These are phyloP conservation scores for Fusarium irregulare DNA, from an alignment of 2,329 filamentous ascomycete species.

Conservation along the genomic window DNA sequence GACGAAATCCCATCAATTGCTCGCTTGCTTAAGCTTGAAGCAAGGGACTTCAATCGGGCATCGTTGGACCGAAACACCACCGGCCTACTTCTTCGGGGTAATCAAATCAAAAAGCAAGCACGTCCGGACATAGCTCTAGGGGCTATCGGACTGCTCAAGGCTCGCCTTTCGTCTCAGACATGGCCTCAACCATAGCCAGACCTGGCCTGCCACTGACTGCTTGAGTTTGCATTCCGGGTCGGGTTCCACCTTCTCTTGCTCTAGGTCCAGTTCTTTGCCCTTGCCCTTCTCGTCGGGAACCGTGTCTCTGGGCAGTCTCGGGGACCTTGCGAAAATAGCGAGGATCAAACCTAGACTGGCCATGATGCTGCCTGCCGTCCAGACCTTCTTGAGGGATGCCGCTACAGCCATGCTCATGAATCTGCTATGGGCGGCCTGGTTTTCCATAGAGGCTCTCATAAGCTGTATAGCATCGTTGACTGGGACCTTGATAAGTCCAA, in stretches of 20 bases:
- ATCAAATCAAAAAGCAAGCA: background rate
- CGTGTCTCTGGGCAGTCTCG: conserved; percentile 29
- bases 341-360: conserved; percentile 33
- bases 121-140: background rate
- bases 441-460: conserved; percentile 37
- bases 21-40: background rate
- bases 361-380: conserved; percentile 39
- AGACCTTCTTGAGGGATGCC: conserved; percentile 31
- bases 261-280: background rate
- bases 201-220: conserved; percentile 24
- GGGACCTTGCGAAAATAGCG: conserved; percentile 37
- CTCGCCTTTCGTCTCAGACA: background rate
- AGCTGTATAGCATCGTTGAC: conserved; percentile 37
- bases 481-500: conserved; percentile 17
- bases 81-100: background rate
- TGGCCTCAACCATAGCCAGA: conserved; percentile 11
- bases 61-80: background rate
- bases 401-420: conserved; percentile 31
- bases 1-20: background rate
- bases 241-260: background rate
- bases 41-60: conserved; percentile 11
- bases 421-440: conserved; percentile 8
- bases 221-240: background rate
- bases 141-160: background rate
- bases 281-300: background rate